Evolutionary conservation across 768 basidiomycete species (phyloP).

Genomic region (Suillus lakei): DNA sequence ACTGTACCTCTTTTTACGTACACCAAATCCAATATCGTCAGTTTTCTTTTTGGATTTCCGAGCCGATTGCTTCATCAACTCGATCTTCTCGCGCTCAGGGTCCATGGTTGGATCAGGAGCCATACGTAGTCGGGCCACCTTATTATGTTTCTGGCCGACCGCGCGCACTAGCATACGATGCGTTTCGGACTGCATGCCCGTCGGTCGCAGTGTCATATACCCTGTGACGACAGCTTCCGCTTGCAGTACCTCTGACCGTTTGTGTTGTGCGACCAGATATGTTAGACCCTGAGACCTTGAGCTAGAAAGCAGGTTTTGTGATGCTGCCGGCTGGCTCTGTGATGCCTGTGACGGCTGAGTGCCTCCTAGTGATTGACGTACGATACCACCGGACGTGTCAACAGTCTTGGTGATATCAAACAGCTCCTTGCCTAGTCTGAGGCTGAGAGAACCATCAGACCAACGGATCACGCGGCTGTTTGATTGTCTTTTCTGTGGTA

Average conservation of each 20-base stretch:
- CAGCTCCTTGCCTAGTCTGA: slow-evolving; percentile 91
- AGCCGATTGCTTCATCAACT: slow-evolving; percentile 65
- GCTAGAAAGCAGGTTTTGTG: slow-evolving; percentile 37
- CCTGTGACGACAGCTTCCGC: slow-evolving; percentile 84
- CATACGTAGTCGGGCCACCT: slow-evolving; percentile 78
- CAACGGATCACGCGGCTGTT: slow-evolving; percentile 92
- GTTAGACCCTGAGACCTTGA: slow-evolving; percentile 75
- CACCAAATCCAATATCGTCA: slow-evolving; percentile 54
- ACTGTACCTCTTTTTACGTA: slow-evolving; percentile 52
- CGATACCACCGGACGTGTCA: slow-evolving; percentile 72
- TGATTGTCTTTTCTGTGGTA: slow-evolving; percentile 73
- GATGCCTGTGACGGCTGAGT: slow-evolving; percentile 43
- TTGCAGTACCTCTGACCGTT: slow-evolving; percentile 85
- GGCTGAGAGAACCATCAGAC: slow-evolving; percentile 93
- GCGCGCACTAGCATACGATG: slow-evolving; percentile 88
- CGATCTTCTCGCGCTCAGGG: slow-evolving; percentile 74
- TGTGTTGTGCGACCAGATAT: slow-evolving; percentile 90
- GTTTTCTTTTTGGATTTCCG: slow-evolving; percentile 66
- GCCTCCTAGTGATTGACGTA: slow-evolving; percentile 62
- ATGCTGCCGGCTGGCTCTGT: slow-evolving; percentile 44
- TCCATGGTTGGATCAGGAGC: slow-evolving; percentile 79
- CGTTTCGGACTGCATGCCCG: slow-evolving; percentile 89
- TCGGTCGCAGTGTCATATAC: slow-evolving; percentile 82
- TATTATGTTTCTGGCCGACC: slow-evolving; percentile 84
- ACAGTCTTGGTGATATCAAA: slow-evolving; percentile 87